phyloP scores from a whole-genome alignment of 1,284 basidiomycete species.

The Paramarasmius palmivorus region DNA sequence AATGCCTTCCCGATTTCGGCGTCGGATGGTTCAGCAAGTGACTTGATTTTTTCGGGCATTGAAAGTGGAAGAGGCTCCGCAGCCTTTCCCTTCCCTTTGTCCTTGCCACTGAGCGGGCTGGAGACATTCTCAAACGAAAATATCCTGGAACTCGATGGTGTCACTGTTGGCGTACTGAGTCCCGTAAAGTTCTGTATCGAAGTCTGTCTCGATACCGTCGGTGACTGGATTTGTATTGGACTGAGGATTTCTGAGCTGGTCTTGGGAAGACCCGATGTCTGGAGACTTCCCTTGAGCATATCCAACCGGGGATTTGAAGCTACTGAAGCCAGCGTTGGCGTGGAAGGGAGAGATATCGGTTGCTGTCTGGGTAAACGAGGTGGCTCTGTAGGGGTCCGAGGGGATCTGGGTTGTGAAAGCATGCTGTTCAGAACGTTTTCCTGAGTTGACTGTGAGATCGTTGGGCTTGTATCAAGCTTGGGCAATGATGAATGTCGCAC shows the following conservation, averaged over 20 bases:
- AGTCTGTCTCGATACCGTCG: slow-evolving; percentile 18
- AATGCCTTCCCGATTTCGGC: slow-evolving; percentile 31
- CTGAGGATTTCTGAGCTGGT: slow-evolving; percentile 43
- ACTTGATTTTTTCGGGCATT: slow-evolving; percentile 21
- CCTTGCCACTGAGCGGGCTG: slow-evolving; percentile 25
- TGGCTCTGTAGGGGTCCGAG: neutral
- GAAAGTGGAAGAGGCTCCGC: slow-evolving; percentile 2
- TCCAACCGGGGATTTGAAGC: slow-evolving; percentile 25
- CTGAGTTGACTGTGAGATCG: neutral
- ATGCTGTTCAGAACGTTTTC: neutral
- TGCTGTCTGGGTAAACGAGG: neutral
- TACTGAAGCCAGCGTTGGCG: neutral
- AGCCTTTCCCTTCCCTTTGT: slow-evolving; percentile 25
- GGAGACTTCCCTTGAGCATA: slow-evolving; percentile 35
- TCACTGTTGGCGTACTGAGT: neutral
- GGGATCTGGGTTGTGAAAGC: neutral
- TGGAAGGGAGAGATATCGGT: neutral
- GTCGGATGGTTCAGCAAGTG: neutral
- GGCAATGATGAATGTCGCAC: neutral
- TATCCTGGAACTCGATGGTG: neutral
- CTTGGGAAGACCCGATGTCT: slow-evolving; percentile 27
- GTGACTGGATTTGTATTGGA: slow-evolving; percentile 44
- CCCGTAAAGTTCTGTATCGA: slow-evolving; percentile 14
- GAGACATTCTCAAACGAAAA: neutral
- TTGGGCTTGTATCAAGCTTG: neutral